Evolutionary conservation across 495 filamentous ascomycete species (phyloP), one percentile per base, ranked within the genome.

Genomic region (Penicillium bovifimosum): DNA sequence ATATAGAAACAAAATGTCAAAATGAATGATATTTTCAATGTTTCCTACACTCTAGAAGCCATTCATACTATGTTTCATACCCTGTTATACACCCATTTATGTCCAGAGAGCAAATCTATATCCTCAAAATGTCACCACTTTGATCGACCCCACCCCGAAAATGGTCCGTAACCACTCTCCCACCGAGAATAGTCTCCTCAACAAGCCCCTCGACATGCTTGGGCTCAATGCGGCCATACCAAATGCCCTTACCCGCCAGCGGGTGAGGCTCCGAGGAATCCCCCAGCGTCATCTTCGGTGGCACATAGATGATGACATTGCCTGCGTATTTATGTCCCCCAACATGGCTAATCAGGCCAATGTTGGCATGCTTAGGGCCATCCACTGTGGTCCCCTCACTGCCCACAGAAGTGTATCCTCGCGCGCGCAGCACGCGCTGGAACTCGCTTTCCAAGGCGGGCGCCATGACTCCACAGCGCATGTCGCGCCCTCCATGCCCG

Each of bases 301-400:
- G 92, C 3, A 96, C 70, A 65, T 96, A 97, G 1, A 96, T 70
- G 42, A 96, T 90, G 11, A 96, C 84, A 71, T 97, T 97, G 3
- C 92, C 92, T 0, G 92, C 92, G 61, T 86, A 96, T 55, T 93
- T 93, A 59, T 96, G 92, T 1, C 92, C 92, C 0, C 90, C 89
- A 47, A 97, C 81, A 71, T 97, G 92, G 64, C 87, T 92, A 51
- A 92, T 90, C 41, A 86, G 65, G 1, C 82, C 89, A 6, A 96
- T 79, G 54, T 82, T 76, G 3, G 79, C 80, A 41, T 73, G 70
- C 0, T 50, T 50, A 3, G 67, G 70, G 14, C 44, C 56, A 44
- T 74, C 71, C 2, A 69, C 40, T 0, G 40, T 46, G 11, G 41
- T 50, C 13, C 41, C 47, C n/a, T 60, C 50, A n/a, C 53, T 55